A percentile compares a stretch with the other conserved stretches of the same genome.
Conservation (phyloP, 352 stramenopile genomes). For the Phytopythium oedochilum region DNA sequence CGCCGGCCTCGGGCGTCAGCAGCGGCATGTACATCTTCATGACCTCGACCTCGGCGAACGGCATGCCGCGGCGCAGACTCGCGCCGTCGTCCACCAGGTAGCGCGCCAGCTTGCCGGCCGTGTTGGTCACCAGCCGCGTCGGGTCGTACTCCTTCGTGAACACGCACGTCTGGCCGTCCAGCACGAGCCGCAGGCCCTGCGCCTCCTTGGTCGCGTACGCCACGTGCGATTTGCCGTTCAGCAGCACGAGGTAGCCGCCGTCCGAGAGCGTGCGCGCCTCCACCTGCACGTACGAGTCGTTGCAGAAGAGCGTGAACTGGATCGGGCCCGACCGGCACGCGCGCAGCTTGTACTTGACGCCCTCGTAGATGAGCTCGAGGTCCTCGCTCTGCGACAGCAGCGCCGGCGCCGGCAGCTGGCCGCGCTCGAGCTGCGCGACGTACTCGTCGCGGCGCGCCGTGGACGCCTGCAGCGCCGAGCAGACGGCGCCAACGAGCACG, state of each 20-base stretch:
- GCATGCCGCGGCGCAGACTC: constrained; percentile 79
- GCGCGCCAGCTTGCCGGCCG: constrained; percentile 98
- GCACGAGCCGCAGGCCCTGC: constrained; percentile 87
- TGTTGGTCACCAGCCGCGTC: constrained; percentile 96
- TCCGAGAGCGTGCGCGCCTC: constrained; percentile 96
- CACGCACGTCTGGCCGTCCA: constrained; percentile 95
- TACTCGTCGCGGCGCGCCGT: constrained; percentile 73
- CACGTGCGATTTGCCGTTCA: constrained; percentile 96
- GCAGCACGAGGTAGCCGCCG: constrained; percentile 96
- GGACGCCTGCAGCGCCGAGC: constrained; percentile 76
- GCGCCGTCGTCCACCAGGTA: constrained; percentile 97
- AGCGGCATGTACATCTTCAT: constrained; percentile 99
- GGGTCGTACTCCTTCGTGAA: constrained; percentile 99
- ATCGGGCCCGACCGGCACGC: constrained; percentile 89
- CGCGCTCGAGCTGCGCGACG: constrained; percentile 79
- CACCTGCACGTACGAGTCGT: constrained; percentile 87
- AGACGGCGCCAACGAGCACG: constrained; percentile 86
- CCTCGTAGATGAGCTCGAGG: constrained; percentile 98
- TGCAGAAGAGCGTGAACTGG: constrained; percentile 91
- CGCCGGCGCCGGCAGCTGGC: constrained; percentile 89
- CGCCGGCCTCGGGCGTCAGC: constrained; percentile 94
- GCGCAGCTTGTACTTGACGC: constrained; percentile 97
- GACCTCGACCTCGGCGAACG: constrained; percentile 92
- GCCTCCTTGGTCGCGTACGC: constrained; percentile 94
- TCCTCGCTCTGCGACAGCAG: constrained; percentile 82